phyloP scores from a whole-genome alignment of 768 basidiomycete species.

The Gloeophyllum trabeum region DNA sequence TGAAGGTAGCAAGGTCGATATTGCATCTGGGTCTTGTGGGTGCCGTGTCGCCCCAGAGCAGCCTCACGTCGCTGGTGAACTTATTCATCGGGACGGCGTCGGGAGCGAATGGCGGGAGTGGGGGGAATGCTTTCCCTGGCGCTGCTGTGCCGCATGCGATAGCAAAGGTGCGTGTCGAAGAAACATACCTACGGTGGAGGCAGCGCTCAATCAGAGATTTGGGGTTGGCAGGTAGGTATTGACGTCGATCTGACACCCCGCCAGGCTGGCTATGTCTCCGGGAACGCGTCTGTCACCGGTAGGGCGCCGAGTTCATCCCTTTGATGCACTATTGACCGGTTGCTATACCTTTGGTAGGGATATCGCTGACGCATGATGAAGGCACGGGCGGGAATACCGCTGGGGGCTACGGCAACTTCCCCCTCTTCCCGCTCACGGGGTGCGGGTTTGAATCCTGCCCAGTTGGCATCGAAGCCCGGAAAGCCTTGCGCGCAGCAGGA shows the following conservation, averaged over 20 bases:
- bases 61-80: conserved; percentile 35
- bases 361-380: conserved; percentile 43
- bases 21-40: too few species aligned
- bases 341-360: conserved; percentile 25
- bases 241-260: conserved; percentile 37
- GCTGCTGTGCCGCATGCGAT: conserved; percentile 39
- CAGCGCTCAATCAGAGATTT: background rate
- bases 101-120: conserved; percentile 30
- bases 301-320: background rate
- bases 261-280: conserved; percentile 38
- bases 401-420: conserved; percentile 41
- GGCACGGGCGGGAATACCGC: conserved; percentile 40
- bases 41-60: too few species aligned
- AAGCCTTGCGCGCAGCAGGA: conserved; percentile 27
- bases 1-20: too few species aligned
- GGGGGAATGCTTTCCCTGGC: conserved; percentile 40
- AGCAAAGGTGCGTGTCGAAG: conserved; percentile 27
- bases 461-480: conserved; percentile 27
- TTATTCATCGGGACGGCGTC: conserved; percentile 40
- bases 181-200: background rate
- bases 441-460: conserved; percentile 31
- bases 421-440: conserved; percentile 32
- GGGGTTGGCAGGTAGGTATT: conserved; percentile 41
- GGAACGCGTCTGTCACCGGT: conserved; percentile 22
- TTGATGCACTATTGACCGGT: background rate